Conservation (phyloP, 495 filamentous ascomycete species). For the Aspergillus egyptiacus region DNA sequence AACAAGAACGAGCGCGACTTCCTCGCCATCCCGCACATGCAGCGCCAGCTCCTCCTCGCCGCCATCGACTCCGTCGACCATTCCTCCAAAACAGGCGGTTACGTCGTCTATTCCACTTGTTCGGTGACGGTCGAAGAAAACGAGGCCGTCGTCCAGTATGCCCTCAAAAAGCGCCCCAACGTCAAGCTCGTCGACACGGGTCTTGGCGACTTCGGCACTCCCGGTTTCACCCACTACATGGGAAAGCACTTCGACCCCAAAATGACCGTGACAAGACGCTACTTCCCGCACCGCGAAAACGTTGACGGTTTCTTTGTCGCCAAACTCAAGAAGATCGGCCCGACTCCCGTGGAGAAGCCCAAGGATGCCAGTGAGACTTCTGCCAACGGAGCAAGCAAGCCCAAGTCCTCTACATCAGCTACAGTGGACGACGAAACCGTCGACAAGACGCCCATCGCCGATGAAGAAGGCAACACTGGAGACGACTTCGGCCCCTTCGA, state of each 20-base stretch:
- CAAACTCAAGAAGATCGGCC: constrained; percentile 90
- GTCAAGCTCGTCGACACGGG: constrained; percentile 90
- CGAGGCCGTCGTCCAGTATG: constrained; percentile 89
- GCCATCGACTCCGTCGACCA: constrained; percentile 95
- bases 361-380: constrained; percentile 16
- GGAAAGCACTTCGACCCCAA: constrained; percentile 82
- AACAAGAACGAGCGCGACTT: constrained; percentile 96
- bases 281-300: constrained; percentile 93
- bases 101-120: constrained; percentile 92
- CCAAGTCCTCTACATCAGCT: constrained; percentile 20
- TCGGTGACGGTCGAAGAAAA: constrained; percentile 90
- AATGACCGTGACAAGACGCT: constrained; percentile 80
- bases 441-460: constrained; percentile 46
- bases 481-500: constrained; percentile 61
- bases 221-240: constrained; percentile 81
- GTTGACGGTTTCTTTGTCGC: constrained; percentile 98
- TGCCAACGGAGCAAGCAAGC: constrained; percentile 15
- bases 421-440: constrained; percentile 25
- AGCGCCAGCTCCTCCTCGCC: constrained; percentile 86
- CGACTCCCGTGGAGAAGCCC: constrained; percentile 54
- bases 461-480: constrained; percentile 34
- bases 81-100: constrained; percentile 77
- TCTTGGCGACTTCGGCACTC: constrained; percentile 77
- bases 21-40: constrained; percentile 80
- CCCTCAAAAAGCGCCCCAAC: constrained; percentile 82